phyloP scores from a whole-genome alignment of 371 early-diverging fungal species.

The Lichtheimia corymbifera region DNA sequence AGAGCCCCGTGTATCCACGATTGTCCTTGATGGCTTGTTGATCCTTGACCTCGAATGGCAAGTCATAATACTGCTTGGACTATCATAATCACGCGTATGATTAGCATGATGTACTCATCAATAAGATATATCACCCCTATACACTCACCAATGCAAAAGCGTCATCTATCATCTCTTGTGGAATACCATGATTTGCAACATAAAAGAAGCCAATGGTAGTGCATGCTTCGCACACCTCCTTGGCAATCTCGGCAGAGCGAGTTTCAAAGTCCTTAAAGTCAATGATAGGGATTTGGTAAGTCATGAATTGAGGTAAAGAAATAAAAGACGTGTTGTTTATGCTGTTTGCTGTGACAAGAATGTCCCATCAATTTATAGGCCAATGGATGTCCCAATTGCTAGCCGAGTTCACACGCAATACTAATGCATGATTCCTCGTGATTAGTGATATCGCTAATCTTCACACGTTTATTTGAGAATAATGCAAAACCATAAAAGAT shows the following conservation, averaged over 20 bases:
- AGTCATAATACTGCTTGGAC: conserved; percentile 11
- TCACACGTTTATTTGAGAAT: too few species aligned
- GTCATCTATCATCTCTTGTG: not conserved
- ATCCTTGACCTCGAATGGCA: conserved; percentile 3
- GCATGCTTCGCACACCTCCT: conserved; percentile 7
- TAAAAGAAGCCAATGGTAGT: conserved; percentile 15
- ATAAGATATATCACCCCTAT: too few species aligned
- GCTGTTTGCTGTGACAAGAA: too few species aligned
- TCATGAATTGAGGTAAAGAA: too few species aligned
- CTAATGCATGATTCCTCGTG: too few species aligned
- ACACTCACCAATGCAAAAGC: conserved; percentile 5
- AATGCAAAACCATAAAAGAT: too few species aligned
- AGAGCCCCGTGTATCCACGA: conserved; percentile 11
- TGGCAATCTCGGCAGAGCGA: conserved; percentile 4
- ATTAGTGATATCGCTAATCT: too few species aligned
- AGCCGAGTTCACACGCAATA: too few species aligned
- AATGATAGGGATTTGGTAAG: conserved; percentile 4
- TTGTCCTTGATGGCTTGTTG: conserved; percentile 1
- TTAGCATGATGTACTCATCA: not conserved
- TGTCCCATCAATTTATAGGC: too few species aligned
- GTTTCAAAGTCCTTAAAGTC: conserved; percentile 8
- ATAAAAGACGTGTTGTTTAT: too few species aligned
- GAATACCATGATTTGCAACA: conserved; percentile 9
- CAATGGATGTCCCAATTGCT: too few species aligned
- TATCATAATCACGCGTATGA: not conserved